Conservation (phyloP, 129 eudicot genomes). For the Helianthus tuberosus region DNA sequence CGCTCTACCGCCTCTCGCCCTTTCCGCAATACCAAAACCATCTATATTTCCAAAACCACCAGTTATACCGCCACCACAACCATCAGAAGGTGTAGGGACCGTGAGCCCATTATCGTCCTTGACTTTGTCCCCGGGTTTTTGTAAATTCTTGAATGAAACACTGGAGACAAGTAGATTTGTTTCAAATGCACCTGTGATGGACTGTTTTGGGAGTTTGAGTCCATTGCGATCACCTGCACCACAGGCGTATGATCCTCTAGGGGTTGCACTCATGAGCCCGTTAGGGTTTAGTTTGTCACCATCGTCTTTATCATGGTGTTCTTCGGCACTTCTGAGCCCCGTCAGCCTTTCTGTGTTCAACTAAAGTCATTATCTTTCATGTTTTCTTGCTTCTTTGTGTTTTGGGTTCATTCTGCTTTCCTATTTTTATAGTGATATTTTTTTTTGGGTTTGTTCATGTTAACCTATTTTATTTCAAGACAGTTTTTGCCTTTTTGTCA, state of each 20-base stretch:
- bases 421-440: background rate
- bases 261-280: slow-evolving; percentile 39
- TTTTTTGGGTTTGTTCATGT: background rate
- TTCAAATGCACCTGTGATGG: slow-evolving; percentile 29
- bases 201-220: slow-evolving; percentile 33
- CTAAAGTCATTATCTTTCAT: slow-evolving; percentile 28
- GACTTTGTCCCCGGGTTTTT: slow-evolving; percentile 33
- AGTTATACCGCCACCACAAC: background rate
- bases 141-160: slow-evolving; percentile 41
- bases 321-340: slow-evolving; percentile 63
- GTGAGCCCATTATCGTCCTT: slow-evolving; percentile 22
- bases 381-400: slow-evolving; percentile 13
- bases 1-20: slow-evolving; percentile 61
- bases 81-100: slow-evolving; percentile 16
- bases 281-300: slow-evolving; percentile 62
- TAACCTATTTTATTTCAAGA: background rate
- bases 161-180: slow-evolving; percentile 29
- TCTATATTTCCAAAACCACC: slow-evolving; percentile 11
- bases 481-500: background rate
- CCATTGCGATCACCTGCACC: slow-evolving; percentile 47
- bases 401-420: background rate
- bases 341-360: slow-evolving; percentile 33
- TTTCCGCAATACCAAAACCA: slow-evolving; percentile 36
- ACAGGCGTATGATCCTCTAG: slow-evolving; percentile 14
- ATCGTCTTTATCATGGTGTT: slow-evolving; percentile 51